Conservation (phyloP, 2,329 filamentous ascomycete species). For the Colletotrichum sp. region DNA sequence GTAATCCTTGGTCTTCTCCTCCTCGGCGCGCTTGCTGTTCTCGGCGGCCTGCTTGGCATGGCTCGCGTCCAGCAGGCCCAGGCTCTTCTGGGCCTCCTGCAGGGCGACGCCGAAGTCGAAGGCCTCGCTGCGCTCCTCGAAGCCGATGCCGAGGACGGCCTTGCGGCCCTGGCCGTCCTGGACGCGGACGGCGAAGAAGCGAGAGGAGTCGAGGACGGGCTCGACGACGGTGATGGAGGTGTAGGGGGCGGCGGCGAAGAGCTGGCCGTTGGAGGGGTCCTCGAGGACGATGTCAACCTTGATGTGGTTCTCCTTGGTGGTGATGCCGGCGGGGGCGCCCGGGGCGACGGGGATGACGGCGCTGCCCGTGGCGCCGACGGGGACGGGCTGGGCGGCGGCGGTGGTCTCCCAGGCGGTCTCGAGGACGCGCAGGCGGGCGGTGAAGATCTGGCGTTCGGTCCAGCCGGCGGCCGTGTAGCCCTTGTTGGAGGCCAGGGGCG, state of each 20-base stretch:
- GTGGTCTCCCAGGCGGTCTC: slow-evolving; percentile 67
- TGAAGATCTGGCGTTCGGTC: slow-evolving; percentile 86
- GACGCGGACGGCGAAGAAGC: slow-evolving; percentile 86
- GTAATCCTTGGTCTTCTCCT: slow-evolving; percentile 72
- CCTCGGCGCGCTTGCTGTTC: slow-evolving; percentile 40
- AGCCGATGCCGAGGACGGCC: slow-evolving; percentile 82
- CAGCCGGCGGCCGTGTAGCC: slow-evolving; percentile 80
- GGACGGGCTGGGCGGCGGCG: slow-evolving; percentile 24
- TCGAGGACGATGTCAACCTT: slow-evolving; percentile 81
- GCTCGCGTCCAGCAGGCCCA: slow-evolving; percentile 61
- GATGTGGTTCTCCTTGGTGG: slow-evolving; percentile 52
- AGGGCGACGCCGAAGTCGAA: slow-evolving; percentile 85
- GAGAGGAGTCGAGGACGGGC: slow-evolving; percentile 76
- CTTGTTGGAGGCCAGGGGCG: slow-evolving; percentile 76
- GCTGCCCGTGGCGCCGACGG: slow-evolving; percentile 11
- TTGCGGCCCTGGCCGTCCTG: slow-evolving; percentile 77
- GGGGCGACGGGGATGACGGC: slow-evolving; percentile 16
- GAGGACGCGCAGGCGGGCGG: slow-evolving; percentile 78
- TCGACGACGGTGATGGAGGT: slow-evolving; percentile 70
- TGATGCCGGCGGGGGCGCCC: slow-evolving; percentile 4
- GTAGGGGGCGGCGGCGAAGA: slow-evolving; percentile 88
- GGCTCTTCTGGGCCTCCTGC: slow-evolving; percentile 75
- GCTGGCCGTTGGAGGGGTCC: slow-evolving; percentile 71
- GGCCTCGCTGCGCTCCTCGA: slow-evolving; percentile 84
- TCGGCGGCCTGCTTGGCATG: slow-evolving; percentile 36